Evolutionary conservation across 306 rosid genomes (phyloP), one percentile per base, ranked within the genome.

Genomic region (Acacia confusa): DNA sequence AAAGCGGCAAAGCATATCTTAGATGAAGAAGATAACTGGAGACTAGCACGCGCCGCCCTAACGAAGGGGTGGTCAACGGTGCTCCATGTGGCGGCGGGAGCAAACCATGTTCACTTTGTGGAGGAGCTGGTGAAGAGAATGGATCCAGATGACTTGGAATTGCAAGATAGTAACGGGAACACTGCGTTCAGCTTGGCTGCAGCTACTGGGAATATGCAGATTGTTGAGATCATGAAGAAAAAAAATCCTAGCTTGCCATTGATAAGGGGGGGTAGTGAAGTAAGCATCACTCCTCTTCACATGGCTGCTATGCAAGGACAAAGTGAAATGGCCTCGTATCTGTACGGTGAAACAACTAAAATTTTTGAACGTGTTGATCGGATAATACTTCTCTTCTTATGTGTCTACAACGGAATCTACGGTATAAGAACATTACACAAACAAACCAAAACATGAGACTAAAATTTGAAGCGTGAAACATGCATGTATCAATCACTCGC

Each of bases 1-100:
- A 78, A 75, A 36, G 82, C 55, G 15, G 84, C 82, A 0, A 84
- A 19, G 34, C 6, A 2, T 3, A 81, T 87, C 82, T 71, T 87
- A 9, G 78, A 81, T 8, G 24, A 30, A 55, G 79, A 36, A 36
- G 40, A 6, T 36, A 36, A 87, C 12, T 2, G 0, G 6, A 66
- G 1, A 6, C 64, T 87, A 7, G 60, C 45, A 7, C 73, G 77
- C 0, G 74, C 84, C 1, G 84, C 87, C 38, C 75, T 87, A 82
- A 81, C 80, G 50, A 69, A 71, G 57, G 80, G 81, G 15, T 55
- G 27, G 74, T 28, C 28, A 2, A 84, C 90, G 68, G 57, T 72
- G 7, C 86, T 87, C 16, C 90, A 87, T 36, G 82, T 79, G 24
- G 88, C 74, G 9, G 82, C 84, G 5, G 88, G 72, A 64, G 50